Percentiles rank a stretch among this genome's conserved stretches.
These are phyloP conservation scores for Paramecium tetraurelia DNA, from an alignment of 73 alveolate species.

Conservation along the genomic window DNA sequence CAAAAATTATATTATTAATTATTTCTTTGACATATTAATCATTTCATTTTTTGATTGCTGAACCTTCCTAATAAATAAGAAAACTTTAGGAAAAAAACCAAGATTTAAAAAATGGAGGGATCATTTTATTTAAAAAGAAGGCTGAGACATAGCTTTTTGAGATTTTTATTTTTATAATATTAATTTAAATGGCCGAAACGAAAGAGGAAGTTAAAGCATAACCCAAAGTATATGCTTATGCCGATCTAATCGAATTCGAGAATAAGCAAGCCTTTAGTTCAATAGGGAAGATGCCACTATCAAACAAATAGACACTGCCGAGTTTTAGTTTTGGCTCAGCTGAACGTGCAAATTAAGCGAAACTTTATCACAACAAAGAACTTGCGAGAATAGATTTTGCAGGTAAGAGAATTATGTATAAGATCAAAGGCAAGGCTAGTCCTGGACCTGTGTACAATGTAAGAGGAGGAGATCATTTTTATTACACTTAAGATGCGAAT, in stretches of 20 bases:
- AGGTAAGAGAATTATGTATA: neutral
- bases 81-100: no score
- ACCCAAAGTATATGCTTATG: slow-evolving; percentile 57
- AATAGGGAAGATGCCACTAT: slow-evolving; percentile 58
- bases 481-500: slow-evolving; percentile 50
- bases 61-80: no score
- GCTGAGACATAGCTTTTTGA: no score
- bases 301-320: slow-evolving; percentile 38
- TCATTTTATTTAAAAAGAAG: no score
- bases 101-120: no score
- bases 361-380: slow-evolving; percentile 54
- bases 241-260: slow-evolving; percentile 52
- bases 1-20: no score
- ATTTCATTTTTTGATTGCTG: no score
- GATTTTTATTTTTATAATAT: neutral
- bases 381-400: slow-evolving; percentile 57
- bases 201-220: slow-evolving; percentile 59
- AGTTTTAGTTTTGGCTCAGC: slow-evolving; percentile 60
- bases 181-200: slow-evolving; percentile 50
- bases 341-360: slow-evolving; percentile 49
- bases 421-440: slow-evolving; percentile 42
- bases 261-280: slow-evolving; percentile 45
- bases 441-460: slow-evolving; percentile 60
- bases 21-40: no score
- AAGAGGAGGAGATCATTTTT: slow-evolving; percentile 57